phyloP scores from a whole-genome alignment of 164 flowering plant species.

The Stephania cephalantha region DNA sequence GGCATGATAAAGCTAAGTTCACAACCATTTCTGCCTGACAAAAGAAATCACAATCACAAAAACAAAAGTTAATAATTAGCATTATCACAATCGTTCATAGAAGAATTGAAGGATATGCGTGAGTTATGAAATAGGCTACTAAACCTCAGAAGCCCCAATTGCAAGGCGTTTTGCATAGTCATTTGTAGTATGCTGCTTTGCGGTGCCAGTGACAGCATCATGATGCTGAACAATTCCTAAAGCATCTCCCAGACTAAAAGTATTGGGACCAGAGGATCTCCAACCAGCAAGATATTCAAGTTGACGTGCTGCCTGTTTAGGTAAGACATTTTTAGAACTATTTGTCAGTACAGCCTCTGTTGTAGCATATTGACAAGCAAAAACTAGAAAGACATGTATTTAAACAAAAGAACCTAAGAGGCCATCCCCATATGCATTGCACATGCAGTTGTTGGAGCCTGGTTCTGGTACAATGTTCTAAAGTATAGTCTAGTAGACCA shows the following conservation, averaged over 20 bases:
- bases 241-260: constrained; percentile 72
- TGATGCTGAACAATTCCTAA: constrained; percentile 87
- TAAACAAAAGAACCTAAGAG: not conserved
- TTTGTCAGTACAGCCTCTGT: not conserved
- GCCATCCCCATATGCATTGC: not conserved
- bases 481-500: not conserved
- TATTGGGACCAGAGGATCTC: constrained; percentile 43
- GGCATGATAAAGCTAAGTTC: constrained; percentile 55
- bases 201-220: constrained; percentile 88
- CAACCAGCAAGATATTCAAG: constrained; percentile 72
- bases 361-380: not conserved
- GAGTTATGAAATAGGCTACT: not conserved
- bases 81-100: not conserved
- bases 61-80: not conserved
- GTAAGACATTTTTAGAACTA: constrained; percentile 9
- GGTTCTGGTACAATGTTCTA: not conserved
- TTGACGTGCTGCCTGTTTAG: constrained; percentile 75
- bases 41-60: constrained; percentile 7
- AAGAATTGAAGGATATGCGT: not conserved
- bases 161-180: constrained; percentile 82
- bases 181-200: constrained; percentile 79
- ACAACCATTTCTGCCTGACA: constrained; percentile 55
- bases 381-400: not conserved
- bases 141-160: constrained; percentile 69
- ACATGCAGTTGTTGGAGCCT: not conserved